phyloP scores from a whole-genome alignment of 345 rosid genomes.

The Dimocarpus longan region DNA sequence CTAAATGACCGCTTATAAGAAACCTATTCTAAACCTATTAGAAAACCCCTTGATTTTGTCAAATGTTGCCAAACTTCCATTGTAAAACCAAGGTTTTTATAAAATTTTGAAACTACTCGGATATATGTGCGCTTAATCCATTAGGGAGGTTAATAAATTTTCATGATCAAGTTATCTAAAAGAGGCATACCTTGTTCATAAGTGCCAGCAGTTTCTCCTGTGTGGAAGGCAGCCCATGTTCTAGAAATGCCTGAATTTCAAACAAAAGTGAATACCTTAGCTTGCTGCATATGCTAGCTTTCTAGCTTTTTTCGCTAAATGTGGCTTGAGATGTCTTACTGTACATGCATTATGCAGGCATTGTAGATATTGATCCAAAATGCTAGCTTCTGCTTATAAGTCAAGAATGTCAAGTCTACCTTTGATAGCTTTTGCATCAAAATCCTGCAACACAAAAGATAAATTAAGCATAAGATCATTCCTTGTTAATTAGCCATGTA shows the following conservation, averaged over 20 bases:
- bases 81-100: too few relatives aligned
- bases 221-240: slow-evolving; percentile 80
- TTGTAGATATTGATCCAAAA: slow-evolving; percentile 93
- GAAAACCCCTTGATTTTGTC: neutral
- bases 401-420: slow-evolving; percentile 69
- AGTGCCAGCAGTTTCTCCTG: slow-evolving; percentile 73
- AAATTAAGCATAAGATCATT: neutral
- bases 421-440: slow-evolving; percentile 61
- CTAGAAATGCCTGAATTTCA: slow-evolving; percentile 75
- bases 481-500: neutral
- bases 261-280: neutral
- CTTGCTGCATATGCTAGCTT: neutral
- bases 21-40: too few relatives aligned
- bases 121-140: neutral
- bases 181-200: slow-evolving; percentile 71
- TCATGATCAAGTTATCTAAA: neutral
- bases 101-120: neutral
- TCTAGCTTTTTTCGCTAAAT: slow-evolving; percentile 16
- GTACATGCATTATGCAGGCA: slow-evolving; percentile 94
- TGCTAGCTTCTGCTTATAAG: slow-evolving; percentile 91
- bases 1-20: too few relatives aligned
- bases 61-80: too few relatives aligned
- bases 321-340: slow-evolving; percentile 41
- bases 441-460: slow-evolving; percentile 47
- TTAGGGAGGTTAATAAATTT: neutral